Percentiles rank a stretch among this genome's conserved stretches.
These are phyloP conservation scores for Plasmopara viticola DNA, from an alignment of 352 stramenopile genomes.

Conservation along the genomic window DNA sequence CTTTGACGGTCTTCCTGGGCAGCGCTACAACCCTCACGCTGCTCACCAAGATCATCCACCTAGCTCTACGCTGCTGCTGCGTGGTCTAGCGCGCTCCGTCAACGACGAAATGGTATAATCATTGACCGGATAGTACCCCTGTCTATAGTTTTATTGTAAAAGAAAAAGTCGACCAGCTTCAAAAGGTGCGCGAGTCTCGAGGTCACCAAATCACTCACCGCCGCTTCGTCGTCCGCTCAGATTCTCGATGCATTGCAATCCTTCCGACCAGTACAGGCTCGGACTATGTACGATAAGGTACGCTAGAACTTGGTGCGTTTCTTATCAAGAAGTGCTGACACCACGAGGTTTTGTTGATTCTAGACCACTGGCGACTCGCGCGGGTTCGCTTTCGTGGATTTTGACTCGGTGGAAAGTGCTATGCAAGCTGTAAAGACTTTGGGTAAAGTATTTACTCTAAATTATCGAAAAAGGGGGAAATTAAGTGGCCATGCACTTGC, in stretches of 20 bases:
- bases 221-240: slow-evolving; percentile 28
- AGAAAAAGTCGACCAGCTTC: slow-evolving; percentile 7
- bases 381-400: slow-evolving; percentile 79
- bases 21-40: slow-evolving; percentile 5
- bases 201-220: slow-evolving; percentile 18
- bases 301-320: background rate
- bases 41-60: slow-evolving; percentile 24
- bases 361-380: slow-evolving; percentile 53
- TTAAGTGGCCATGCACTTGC: slow-evolving; percentile 2
- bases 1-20: slow-evolving; percentile 7
- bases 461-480: background rate
- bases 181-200: background rate
- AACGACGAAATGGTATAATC: slow-evolving; percentile 63
- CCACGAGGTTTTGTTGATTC: background rate
- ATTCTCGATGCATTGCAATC: slow-evolving; percentile 43
- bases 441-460: slow-evolving; percentile 22
- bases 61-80: slow-evolving; percentile 60
- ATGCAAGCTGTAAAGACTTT: slow-evolving; percentile 50
- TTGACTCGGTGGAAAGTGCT: slow-evolving; percentile 48
- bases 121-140: slow-evolving; percentile 1
- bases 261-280: slow-evolving; percentile 42
- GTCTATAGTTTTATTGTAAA: slow-evolving; percentile 14
- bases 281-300: slow-evolving; percentile 71
- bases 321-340: background rate
- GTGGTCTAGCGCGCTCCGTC: slow-evolving; percentile 40